phyloP scores from a whole-genome alignment of 148 eudicot genomes.

The Rhododendron ovatum region DNA sequence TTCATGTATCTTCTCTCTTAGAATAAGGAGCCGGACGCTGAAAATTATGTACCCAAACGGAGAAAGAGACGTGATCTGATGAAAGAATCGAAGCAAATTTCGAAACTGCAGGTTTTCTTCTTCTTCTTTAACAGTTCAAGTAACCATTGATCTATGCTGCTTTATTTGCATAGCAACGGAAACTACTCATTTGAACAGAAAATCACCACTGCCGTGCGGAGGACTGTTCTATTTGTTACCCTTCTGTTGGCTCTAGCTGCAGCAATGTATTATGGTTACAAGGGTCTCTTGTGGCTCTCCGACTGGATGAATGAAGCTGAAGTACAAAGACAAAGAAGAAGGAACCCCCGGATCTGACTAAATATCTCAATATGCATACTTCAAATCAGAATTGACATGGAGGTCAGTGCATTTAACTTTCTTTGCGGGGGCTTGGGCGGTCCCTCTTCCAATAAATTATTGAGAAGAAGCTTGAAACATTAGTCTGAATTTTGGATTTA shows the following conservation, averaged over 20 bases:
- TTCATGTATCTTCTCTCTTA: conserved; percentile 12
- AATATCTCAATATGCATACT: background rate
- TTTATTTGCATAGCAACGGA: conserved; percentile 4
- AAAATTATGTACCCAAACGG: conserved; percentile 43
- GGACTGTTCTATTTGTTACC: conserved; percentile 33
- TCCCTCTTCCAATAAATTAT: background rate
- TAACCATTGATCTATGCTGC: background rate
- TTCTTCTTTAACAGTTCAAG: background rate
- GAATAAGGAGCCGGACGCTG: conserved; percentile 51
- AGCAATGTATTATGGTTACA: conserved; percentile 57
- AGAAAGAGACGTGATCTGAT: conserved; percentile 52
- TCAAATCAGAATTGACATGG: background rate
- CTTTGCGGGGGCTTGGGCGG: background rate
- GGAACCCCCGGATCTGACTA: conserved; percentile 35
- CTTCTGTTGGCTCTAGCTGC: conserved; percentile 38
- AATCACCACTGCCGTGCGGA: conserved; percentile 28
- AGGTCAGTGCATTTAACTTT: background rate
- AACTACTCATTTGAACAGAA: conserved; percentile 41
- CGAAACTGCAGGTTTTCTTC: conserved; percentile 52
- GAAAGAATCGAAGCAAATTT: conserved; percentile 46
- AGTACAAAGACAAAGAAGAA: conserved; percentile 45
- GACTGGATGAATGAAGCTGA: conserved; percentile 93
- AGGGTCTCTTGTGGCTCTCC: conserved; percentile 60
- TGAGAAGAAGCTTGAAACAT: background rate
- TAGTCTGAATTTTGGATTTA: background rate